A percentile compares a stretch with the other conserved stretches of the same genome.
Evolutionary conservation across 2,329 filamentous ascomycete species (phyloP).

Genomic region (Exophiala oligosperma): DNA sequence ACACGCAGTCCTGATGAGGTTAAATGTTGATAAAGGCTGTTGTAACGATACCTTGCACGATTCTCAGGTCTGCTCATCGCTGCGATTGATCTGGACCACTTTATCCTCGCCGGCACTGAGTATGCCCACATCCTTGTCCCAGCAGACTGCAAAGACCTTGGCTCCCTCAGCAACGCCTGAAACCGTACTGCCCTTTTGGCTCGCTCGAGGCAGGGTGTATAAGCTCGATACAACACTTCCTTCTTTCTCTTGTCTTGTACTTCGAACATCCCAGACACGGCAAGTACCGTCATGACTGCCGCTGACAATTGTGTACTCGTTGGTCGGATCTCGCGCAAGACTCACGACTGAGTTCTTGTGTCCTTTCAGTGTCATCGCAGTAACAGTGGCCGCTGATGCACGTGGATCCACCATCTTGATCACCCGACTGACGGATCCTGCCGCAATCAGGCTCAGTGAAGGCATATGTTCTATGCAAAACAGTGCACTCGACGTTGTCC

Average conservation of each 20-base stretch:
- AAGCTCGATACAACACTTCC: slow-evolving; percentile 68
- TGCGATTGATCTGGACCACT: slow-evolving; percentile 82
- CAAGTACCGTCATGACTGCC: slow-evolving; percentile 92
- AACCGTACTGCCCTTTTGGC: slow-evolving; percentile 63
- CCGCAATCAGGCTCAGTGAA: slow-evolving; percentile 62
- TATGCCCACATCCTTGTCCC: slow-evolving; percentile 85
- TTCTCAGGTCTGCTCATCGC: slow-evolving; percentile 20
- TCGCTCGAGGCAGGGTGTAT: slow-evolving; percentile 77
- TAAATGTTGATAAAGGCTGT: neutral
- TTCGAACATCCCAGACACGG: slow-evolving; percentile 86
- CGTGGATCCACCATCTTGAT: slow-evolving; percentile 93
- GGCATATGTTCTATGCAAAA: slow-evolving; percentile 75
- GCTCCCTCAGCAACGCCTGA: slow-evolving; percentile 74
- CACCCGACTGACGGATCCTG: slow-evolving; percentile 81
- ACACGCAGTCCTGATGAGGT: too few species aligned
- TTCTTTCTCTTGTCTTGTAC: slow-evolving; percentile 60
- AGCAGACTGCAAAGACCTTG: slow-evolving; percentile 86
- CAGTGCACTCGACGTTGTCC: slow-evolving; percentile 80
- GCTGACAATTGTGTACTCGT: slow-evolving; percentile 79
- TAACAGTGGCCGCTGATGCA: slow-evolving; percentile 70
- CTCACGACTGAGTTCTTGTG: slow-evolving; percentile 73
- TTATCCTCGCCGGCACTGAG: slow-evolving; percentile 93
- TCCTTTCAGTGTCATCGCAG: slow-evolving; percentile 86
- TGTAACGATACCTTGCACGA: neutral
- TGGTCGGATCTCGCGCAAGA: slow-evolving; percentile 62